Conservation (phyloP, 2,329 filamentous ascomycete species). For the Xylaria sp. region DNA sequence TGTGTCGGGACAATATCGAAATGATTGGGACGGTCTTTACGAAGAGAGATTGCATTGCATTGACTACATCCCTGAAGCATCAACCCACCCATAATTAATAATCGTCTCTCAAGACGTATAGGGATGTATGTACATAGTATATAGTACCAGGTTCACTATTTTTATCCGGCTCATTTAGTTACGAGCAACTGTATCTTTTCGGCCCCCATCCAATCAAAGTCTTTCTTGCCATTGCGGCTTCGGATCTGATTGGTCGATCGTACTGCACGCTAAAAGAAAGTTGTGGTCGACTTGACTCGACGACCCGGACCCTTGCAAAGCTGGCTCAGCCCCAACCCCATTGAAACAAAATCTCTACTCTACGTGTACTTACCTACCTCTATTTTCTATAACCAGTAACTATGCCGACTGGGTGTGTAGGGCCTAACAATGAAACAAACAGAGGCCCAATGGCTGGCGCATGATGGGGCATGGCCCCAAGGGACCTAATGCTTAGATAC, state of each 20-base stretch:
- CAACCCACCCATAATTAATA: not conserved
- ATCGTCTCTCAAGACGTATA: conserved; percentile 3
- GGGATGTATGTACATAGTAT: no score
- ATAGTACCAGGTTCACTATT: conserved; percentile 15
- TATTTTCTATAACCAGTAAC: not conserved
- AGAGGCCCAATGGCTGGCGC: not conserved
- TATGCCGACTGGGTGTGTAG: not conserved
- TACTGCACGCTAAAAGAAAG: conserved; percentile 1
- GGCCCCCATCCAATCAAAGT: conserved; percentile 27
- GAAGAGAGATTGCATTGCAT: conserved; percentile 16
- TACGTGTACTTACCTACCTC: not conserved
- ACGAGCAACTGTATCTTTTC: not conserved
- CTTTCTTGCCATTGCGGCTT: not conserved
- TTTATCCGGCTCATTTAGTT: conserved; percentile 8
- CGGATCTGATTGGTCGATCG: conserved; percentile 7
- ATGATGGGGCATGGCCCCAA: not conserved
- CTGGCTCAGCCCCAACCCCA: conserved; percentile 29
- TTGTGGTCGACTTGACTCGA: conserved; percentile 6
- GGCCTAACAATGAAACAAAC: not conserved
- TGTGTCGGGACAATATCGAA: not conserved
- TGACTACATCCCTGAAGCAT: conserved; percentile 5
- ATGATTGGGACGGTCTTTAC: conserved; percentile 3
- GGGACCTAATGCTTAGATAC: not conserved
- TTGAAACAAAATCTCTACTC: not conserved
- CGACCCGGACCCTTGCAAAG: not conserved